Conservation (phyloP, 2,329 filamentous ascomycete genomes). For the Hymenoscyphus linearis region DNA sequence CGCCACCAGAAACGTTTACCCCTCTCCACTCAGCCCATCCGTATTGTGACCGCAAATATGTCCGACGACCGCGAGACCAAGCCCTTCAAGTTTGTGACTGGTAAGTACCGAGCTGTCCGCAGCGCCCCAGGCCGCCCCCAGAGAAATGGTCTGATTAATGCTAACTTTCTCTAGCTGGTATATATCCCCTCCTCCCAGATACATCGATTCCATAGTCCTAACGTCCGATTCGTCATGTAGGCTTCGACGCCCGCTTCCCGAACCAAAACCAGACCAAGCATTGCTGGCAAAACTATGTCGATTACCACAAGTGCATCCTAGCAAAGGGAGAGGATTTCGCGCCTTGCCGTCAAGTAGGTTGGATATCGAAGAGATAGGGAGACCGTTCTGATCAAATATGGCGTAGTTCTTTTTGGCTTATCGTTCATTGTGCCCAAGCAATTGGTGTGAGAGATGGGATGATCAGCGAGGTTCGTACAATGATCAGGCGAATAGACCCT, state of each 20-base stretch:
- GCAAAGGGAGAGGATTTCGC: slow-evolving; percentile 99
- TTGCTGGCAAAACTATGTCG: slow-evolving; percentile 99
- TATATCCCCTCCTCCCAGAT: slow-evolving; percentile 24
- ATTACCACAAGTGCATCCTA: slow-evolving; percentile 99
- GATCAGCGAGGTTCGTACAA: slow-evolving; percentile 79
- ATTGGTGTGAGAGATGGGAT: slow-evolving; percentile 93
- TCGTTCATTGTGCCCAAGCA: slow-evolving; percentile 93
- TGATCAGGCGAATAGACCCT: neutral
- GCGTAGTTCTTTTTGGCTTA: slow-evolving; percentile 90
- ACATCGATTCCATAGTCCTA: slow-evolving; percentile 15
- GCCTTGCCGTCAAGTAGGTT: slow-evolving; percentile 87
- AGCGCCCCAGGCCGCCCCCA: slow-evolving; percentile 11
- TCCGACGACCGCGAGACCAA: slow-evolving; percentile 91
- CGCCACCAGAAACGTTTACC: slow-evolving; percentile 21
- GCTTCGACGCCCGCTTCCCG: slow-evolving; percentile 98
- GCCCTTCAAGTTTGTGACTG: slow-evolving; percentile 99
- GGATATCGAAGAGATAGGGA: slow-evolving; percentile 32
- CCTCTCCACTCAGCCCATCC: slow-evolving; percentile 32
- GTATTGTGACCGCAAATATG: slow-evolving; percentile 60
- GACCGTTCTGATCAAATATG: slow-evolving; percentile 21
- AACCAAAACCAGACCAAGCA: slow-evolving; percentile 99
- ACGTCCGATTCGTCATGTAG: slow-evolving; percentile 42
- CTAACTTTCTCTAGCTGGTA: slow-evolving; percentile 46
- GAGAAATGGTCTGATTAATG: slow-evolving; percentile 28
- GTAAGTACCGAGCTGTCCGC: slow-evolving; percentile 49